Base-by-base conservation (phyloP, 257 asterid genomes). In the Nicotiana noctiflora region DNA sequence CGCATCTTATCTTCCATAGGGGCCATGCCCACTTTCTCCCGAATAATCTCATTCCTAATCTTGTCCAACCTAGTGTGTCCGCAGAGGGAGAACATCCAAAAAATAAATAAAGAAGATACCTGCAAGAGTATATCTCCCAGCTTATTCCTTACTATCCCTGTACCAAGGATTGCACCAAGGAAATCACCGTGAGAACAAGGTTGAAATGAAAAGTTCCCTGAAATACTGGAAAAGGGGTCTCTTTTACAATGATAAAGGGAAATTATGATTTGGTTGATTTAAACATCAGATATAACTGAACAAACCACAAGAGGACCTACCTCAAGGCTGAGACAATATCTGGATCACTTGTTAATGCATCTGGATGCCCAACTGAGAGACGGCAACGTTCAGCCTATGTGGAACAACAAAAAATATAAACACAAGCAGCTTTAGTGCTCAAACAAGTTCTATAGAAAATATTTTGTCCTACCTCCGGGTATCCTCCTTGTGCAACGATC, bases 91-190 rank as follows among this genome's bases (percentile, higher is more conserved):
- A 75, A 18, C 62, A 19, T 76, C 52, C 2, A 66, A 65, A 76
- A 83, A 6, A n/a, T 62, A 46, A 7, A 70, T 59, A 55, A 80
- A 57, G 44, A 40, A 2, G 17, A 67, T 88, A 94, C 99, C 98
- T 90, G 97, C 89, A 96, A 76, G 82, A 94, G 83, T 76, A 96
- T 91, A 84, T 96, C 99, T 32, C 98, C 99, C 60, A 96, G 75
- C 85, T 94, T 94, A 82, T 90, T 94, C 86, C 98, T 90, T 79
- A 92, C 90, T 67, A 96, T 94, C 78, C 99, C 98, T 63, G 97
- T 94, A 81, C 97, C 96, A 84, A 94, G 98, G 79, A 96, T 92
- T 75, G 98, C 81, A 79, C 98, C 98, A 62, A 94, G 98, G 87
- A 94, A 96, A 88, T 96, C 98, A 49, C 99, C 95, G 84, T 96